Base-by-base conservation (phyloP, 768 basidiomycete species). In the Plicaturopsis crispa region DNA sequence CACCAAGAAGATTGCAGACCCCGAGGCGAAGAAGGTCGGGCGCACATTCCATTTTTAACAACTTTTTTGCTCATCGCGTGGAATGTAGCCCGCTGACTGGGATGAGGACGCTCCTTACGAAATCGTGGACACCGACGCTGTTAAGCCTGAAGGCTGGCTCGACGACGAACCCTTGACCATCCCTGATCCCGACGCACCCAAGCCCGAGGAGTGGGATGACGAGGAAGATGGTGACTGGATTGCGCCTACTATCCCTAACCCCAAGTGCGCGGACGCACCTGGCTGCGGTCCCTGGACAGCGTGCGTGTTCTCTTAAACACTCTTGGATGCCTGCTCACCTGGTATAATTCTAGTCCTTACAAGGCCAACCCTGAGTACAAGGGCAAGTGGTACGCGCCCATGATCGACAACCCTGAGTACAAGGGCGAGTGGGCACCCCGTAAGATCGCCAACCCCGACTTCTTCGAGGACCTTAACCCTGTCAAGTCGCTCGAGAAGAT, bases 171-270 rank as follows among this genome's bases (percentile, higher is more conserved):
- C 83, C 5, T 60, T 71, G 40, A 70, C 63, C 34, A 73, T 96
- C 51, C 77, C 91, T 34, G 96, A 99, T 55, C 94, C 96, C 44
- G 84, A 90, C 47, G 78, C 87, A 28, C 77, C 82, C 62, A 97
- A 96, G 70, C 96, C 96, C 5, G 96, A 99, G 57, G 96, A 99
- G 61, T 99, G 96, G 96, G 92, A 96, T 53, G 94, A 97, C 51
- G 96, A 97, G 56, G 96, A 98, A 59, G 94, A 99, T 50, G 96
- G 96, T 59, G 94, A 98, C 56, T 99, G 92, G 92, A 77, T 98
- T 47, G 74, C 93, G 5, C 93, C 96, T 21, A 79, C 78, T 40
- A 70, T 98, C 40, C 63, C 73, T 42, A 99, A 99, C 75, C 88
- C 94, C 46, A 84, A 79, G 57, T 98, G 96, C 56, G 69, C 78